Percentiles rank a stretch among this genome's conserved stretches.
phyloP scores from a whole-genome alignment of 805 yeast species.

The Saturnispora gosingensis region DNA sequence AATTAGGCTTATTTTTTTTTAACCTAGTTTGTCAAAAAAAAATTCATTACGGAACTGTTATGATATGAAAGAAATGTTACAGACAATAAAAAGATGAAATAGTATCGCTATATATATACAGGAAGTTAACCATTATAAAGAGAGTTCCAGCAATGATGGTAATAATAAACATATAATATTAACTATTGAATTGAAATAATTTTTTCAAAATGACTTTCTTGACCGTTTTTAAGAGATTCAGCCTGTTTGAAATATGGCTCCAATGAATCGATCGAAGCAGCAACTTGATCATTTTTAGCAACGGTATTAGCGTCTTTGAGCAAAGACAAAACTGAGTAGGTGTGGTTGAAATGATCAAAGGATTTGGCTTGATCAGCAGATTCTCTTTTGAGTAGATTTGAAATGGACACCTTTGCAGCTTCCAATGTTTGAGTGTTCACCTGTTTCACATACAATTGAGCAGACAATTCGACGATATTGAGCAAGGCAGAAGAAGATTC shows the following conservation, averaged over 20 bases:
- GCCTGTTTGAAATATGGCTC: neutral
- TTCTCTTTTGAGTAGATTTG: neutral
- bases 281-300: neutral
- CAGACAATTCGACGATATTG: neutral
- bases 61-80: neutral
- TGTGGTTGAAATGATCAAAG: neutral
- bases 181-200: slow-evolving; percentile 6
- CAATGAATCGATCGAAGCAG: neutral
- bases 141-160: neutral
- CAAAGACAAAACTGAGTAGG: neutral
- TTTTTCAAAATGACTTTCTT: neutral
- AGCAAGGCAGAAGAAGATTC: slow-evolving; percentile 1
- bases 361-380: neutral
- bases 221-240: neutral
- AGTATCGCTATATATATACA: slow-evolving; percentile 6
- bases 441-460: neutral
- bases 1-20: too few relatives aligned
- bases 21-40: neutral
- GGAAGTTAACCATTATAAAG: neutral
- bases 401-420: neutral
- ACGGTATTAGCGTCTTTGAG: neutral
- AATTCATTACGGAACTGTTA: too few relatives aligned
- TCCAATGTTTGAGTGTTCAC: neutral
- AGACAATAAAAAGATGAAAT: neutral
- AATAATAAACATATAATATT: slow-evolving; percentile 1